phyloP scores from a whole-genome alignment of 306 rosid genomes.

The Vachellia pachyceras region DNA sequence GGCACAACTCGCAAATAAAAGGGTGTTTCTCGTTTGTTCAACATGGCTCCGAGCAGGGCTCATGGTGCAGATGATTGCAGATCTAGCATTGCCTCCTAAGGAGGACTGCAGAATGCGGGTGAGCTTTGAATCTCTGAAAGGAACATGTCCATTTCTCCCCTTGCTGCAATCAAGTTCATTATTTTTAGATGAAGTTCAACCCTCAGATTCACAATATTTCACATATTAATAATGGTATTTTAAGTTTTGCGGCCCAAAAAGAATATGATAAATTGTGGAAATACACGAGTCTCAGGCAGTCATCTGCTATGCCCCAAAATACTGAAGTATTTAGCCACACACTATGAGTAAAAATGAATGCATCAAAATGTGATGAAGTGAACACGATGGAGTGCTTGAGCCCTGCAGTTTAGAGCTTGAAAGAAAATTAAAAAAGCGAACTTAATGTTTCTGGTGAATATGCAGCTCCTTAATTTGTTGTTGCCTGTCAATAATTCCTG shows the following conservation, averaged over 20 bases:
- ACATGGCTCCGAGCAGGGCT: slow-evolving; percentile 93
- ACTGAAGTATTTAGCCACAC: not conserved
- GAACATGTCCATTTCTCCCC: slow-evolving; percentile 95
- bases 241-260: not conserved
- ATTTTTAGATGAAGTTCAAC: slow-evolving; percentile 11
- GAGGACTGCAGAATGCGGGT: slow-evolving; percentile 98
- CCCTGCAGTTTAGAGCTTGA: slow-evolving; percentile 16
- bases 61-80: slow-evolving; percentile 97
- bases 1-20: slow-evolving; percentile 97
- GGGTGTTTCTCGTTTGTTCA: slow-evolving; percentile 97
- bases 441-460: not conserved
- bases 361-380: not conserved
- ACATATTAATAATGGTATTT: not conserved
- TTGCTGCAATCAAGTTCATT: slow-evolving; percentile 69
- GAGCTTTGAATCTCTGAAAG: slow-evolving; percentile 98
- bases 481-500: slow-evolving; percentile 7
- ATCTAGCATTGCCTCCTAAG: slow-evolving; percentile 96
- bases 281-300: slow-evolving; percentile 7
- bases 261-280: not conserved
- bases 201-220: slow-evolving; percentile 5
- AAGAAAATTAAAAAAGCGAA: not conserved
- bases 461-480: not conserved
- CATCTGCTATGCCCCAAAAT: slow-evolving; percentile 6
- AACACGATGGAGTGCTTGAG: not conserved
- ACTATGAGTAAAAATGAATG: not conserved